Conservation (phyloP, 2,329 filamentous ascomycete genomes). For the Paracamarosporium sp. region DNA sequence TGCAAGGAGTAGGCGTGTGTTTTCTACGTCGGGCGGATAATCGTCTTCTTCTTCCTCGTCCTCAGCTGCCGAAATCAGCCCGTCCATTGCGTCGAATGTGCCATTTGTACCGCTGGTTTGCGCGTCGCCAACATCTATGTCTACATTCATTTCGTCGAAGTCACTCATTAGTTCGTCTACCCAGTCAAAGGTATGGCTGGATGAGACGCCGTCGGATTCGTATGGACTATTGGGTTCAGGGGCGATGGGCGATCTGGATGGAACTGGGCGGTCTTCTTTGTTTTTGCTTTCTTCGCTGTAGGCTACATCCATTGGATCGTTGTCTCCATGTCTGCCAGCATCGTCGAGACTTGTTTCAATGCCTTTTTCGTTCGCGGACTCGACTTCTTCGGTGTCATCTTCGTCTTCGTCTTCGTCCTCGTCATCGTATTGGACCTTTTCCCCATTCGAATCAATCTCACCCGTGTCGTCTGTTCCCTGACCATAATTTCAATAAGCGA, state of each 20-base stretch:
- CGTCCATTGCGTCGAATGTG: not conserved
- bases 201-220: not conserved
- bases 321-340: not conserved
- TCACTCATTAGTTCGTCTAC: not conserved
- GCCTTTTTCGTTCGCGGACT: no score
- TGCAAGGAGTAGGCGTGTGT: not conserved
- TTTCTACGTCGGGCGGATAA: not conserved
- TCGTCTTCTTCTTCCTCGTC: not conserved
- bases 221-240: not conserved
- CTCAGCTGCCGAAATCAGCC: not conserved
- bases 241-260: not conserved
- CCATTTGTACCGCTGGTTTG: not conserved
- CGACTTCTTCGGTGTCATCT: not conserved
- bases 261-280: not conserved
- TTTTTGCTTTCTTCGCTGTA: not conserved
- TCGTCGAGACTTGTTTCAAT: no score
- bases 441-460: not conserved
- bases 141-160: not conserved
- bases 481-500: not conserved
- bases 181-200: not conserved
- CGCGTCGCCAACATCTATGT: not conserved
- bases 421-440: not conserved
- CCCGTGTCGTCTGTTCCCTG: not conserved
- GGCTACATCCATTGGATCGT: not conserved
- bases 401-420: not conserved